These are phyloP conservation scores for Trifolium fragiferum DNA, from an alignment of 306 rosid species.

Conservation along the genomic window DNA sequence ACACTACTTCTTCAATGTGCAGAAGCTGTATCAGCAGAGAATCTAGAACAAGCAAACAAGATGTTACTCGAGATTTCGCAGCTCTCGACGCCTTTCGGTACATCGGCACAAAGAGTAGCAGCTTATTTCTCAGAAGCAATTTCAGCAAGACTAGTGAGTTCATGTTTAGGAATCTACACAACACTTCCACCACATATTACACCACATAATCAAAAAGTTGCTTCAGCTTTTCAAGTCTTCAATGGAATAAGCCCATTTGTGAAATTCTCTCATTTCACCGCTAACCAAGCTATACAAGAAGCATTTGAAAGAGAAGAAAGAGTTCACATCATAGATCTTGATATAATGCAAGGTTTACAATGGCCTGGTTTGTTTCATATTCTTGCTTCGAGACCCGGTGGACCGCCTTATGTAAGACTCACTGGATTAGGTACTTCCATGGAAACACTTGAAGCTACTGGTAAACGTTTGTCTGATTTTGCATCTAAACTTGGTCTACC, in stretches of 20 bases:
- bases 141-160: slow-evolving; percentile 90
- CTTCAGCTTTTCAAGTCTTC: slow-evolving; percentile 95
- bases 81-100: slow-evolving; percentile 86
- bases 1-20: slow-evolving; percentile 94
- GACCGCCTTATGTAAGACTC: slow-evolving; percentile 87
- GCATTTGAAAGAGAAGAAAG: slow-evolving; percentile 91
- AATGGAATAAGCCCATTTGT: slow-evolving; percentile 94
- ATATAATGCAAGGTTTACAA: slow-evolving; percentile 95
- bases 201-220: slow-evolving; percentile 79
- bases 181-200: slow-evolving; percentile 62
- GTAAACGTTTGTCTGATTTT: slow-evolving; percentile 83
- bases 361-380: slow-evolving; percentile 98
- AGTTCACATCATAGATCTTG: slow-evolving; percentile 93
- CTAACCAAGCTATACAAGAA: slow-evolving; percentile 96
- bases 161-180: slow-evolving; percentile 86
- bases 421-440: slow-evolving; percentile 89
- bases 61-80: slow-evolving; percentile 86
- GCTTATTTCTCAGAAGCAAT: slow-evolving; percentile 97
- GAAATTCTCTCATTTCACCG: slow-evolving; percentile 96
- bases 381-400: slow-evolving; percentile 88
- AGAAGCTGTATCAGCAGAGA: slow-evolving; percentile 89
- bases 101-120: slow-evolving; percentile 95
- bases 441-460: slow-evolving; percentile 91
- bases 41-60: slow-evolving; percentile 80
- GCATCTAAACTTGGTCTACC: slow-evolving; percentile 90